Conservation (phyloP, 2,329 filamentous ascomycete genomes). For the Monilinia laxa region DNA sequence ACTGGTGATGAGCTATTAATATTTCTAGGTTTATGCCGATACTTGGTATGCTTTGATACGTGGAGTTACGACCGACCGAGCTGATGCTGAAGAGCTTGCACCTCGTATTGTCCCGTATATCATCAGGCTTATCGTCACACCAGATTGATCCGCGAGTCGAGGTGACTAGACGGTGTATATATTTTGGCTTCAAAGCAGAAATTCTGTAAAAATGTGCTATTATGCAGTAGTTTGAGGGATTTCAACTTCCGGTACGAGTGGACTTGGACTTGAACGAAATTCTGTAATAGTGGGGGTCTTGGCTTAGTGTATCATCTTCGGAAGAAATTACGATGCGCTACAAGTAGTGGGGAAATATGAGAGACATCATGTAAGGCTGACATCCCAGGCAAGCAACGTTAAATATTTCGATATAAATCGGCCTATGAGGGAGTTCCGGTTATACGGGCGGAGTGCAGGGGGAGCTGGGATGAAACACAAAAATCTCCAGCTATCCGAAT, state of each 20-base stretch:
- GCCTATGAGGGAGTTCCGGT: not conserved
- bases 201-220: not conserved
- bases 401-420: not conserved
- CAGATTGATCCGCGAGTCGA: not conserved
- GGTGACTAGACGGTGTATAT: not conserved
- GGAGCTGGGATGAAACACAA: slow-evolving; percentile 10
- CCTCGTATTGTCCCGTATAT: slow-evolving; percentile 20
- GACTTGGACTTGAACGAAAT: not conserved
- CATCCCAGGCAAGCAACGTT: not conserved
- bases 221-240: not conserved
- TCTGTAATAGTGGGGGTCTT: not conserved
- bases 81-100: slow-evolving; percentile 14
- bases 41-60: slow-evolving; percentile 9
- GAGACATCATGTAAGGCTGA: not conserved
- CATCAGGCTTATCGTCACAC: slow-evolving; percentile 14
- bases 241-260: not conserved
- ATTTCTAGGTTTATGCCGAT: not conserved
- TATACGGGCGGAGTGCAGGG: not conserved
- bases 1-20: not conserved
- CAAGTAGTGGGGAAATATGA: not conserved
- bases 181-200: not conserved
- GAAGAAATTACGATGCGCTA: slow-evolving; percentile 6
- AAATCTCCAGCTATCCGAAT: slow-evolving; percentile 8
- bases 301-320: not conserved
- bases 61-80: not conserved